These are phyloP conservation scores for Paxillus ammoniavirescens DNA, from an alignment of 768 basidiomycete genomes.

Conservation along the genomic window DNA sequence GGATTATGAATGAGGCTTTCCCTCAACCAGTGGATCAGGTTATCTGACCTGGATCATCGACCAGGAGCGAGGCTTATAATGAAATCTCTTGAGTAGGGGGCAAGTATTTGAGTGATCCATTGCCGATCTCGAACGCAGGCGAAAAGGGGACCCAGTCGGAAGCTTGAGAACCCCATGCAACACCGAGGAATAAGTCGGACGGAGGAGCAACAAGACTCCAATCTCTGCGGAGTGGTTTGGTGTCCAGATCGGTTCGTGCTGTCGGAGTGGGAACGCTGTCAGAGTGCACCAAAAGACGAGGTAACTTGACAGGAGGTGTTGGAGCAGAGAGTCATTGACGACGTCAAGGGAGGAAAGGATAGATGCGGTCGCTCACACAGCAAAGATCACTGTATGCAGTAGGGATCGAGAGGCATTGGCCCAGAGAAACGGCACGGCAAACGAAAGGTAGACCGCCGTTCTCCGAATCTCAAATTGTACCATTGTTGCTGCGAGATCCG, in stretches of 20 bases:
- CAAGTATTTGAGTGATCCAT: not conserved
- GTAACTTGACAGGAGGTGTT: not conserved
- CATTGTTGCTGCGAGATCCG: conserved; percentile 15
- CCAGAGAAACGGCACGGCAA: not conserved
- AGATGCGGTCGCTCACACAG: not conserved
- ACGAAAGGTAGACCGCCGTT: not conserved
- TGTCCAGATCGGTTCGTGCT: not conserved
- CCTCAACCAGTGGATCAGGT: not conserved
- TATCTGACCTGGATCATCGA: not conserved
- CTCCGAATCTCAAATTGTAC: not conserved
- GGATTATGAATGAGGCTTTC: not conserved
- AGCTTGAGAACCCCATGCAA: not conserved
- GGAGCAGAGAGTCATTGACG: not conserved
- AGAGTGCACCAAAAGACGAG: too few relatives aligned
- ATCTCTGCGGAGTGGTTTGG: not conserved
- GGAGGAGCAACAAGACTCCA: not conserved
- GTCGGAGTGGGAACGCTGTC: not conserved
- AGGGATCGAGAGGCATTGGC: not conserved
- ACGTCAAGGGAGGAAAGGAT: not conserved
- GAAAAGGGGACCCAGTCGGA: not conserved
- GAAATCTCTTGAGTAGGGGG: not conserved
- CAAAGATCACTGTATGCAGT: not conserved
- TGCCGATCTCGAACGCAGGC: not conserved
- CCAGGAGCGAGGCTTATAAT: not conserved
- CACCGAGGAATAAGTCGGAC: not conserved